These are phyloP conservation scores for Penicillium sp. DNA, from an alignment of 2,329 filamentous ascomycete genomes.

Conservation along the genomic window DNA sequence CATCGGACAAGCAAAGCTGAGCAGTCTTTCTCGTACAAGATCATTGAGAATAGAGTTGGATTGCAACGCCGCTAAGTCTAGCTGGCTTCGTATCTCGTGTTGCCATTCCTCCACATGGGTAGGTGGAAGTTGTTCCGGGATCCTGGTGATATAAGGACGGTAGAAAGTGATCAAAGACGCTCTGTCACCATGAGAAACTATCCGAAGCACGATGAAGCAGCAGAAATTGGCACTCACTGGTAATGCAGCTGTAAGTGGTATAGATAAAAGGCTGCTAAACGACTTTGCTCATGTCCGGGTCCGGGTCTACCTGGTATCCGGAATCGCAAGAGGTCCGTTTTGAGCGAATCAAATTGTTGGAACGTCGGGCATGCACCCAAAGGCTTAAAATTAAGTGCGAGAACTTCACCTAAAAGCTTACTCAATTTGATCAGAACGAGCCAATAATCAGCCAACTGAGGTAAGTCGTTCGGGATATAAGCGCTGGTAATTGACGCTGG, in stretches of 20 bases:
- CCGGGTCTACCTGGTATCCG: conserved; percentile 13
- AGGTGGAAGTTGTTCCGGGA: conserved; percentile 16
- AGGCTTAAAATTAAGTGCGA: conserved; percentile 26
- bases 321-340: conserved; percentile 2
- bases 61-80: conserved; percentile 21
- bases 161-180: conserved; percentile 30
- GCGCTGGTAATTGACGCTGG: conserved; percentile 3
- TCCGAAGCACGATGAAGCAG: background rate
- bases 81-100: conserved; percentile 17
- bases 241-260: conserved; percentile 32
- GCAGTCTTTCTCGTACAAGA: conserved; percentile 24
- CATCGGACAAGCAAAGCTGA: conserved; percentile 27
- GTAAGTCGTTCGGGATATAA: conserved; percentile 23
- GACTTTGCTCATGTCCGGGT: conserved; percentile 3
- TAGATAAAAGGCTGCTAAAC: conserved; percentile 18
- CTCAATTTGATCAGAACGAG: conserved; percentile 27
- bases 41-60: conserved; percentile 28
- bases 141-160: conserved; percentile 23
- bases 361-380: conserved; percentile 15
- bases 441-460: conserved; percentile 24
- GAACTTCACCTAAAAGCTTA: conserved; percentile 21
- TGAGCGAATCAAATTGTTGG: conserved; percentile 21
- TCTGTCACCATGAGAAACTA: conserved; percentile 15
- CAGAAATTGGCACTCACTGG: conserved; percentile 17
- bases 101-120: conserved; percentile 20